These are phyloP conservation scores for Diaporthe nobilis DNA, from an alignment of 2,329 filamentous ascomycete genomes.

Conservation along the genomic window DNA sequence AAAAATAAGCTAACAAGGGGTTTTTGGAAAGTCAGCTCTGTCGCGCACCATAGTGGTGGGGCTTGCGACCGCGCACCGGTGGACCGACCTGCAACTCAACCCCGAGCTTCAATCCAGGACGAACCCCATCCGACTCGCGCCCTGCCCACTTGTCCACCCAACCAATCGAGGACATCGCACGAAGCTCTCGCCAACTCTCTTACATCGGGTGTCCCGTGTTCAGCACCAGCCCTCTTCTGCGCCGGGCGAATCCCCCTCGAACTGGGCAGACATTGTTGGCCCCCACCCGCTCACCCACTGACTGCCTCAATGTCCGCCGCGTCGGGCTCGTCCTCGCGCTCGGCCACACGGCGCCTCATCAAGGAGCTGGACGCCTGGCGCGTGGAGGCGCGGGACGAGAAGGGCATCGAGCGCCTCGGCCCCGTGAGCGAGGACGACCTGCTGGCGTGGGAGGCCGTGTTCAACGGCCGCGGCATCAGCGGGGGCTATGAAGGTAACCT, in stretches of 20 bases:
- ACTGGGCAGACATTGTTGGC: conserved; percentile 1
- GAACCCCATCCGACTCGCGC: not conserved
- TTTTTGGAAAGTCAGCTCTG: too few relatives aligned
- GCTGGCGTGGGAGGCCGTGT: conserved; percentile 71
- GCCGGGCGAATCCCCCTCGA: not conserved
- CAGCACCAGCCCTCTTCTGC: conserved; percentile 11
- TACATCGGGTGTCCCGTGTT: not conserved
- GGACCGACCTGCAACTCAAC: not conserved
- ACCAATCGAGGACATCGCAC: not conserved
- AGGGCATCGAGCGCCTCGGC: conserved; percentile 71
- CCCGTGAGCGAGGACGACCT: conserved; percentile 69
- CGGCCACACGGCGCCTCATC: conserved; percentile 69
- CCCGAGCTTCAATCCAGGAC: not conserved
- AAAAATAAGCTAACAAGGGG: too few relatives aligned
- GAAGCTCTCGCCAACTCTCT: conserved; percentile 3
- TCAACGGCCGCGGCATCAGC: conserved; percentile 70
- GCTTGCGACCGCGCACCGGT: not conserved
- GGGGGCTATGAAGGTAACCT: conserved; percentile 68
- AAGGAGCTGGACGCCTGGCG: conserved; percentile 70
- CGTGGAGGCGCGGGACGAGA: conserved; percentile 62
- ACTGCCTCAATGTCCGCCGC: conserved; percentile 18
- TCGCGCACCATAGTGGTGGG: too few relatives aligned
- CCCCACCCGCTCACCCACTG: not conserved
- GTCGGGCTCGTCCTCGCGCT: conserved; percentile 55
- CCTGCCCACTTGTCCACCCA: not conserved